Conservation (phyloP, 495 filamentous ascomycete species). For the Aspergillus biplanus region DNA sequence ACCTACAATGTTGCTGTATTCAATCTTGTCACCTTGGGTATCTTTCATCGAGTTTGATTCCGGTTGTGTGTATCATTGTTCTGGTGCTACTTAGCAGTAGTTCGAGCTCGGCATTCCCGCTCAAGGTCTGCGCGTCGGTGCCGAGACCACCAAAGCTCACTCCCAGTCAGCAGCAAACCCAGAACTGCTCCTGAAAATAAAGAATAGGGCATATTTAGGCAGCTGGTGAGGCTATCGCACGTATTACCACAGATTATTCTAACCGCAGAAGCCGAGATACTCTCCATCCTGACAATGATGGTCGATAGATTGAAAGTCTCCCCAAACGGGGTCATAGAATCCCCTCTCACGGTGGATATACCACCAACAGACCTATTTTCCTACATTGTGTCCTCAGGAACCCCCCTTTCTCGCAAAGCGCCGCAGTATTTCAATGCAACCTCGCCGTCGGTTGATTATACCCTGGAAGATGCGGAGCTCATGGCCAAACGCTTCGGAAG, state of each 20-base stretch:
- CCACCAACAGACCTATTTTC: not conserved
- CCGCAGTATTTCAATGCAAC: slow-evolving; percentile 4
- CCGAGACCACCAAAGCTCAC: not conserved
- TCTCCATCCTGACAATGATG: not conserved
- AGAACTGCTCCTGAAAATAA: too few species aligned
- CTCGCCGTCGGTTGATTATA: not conserved
- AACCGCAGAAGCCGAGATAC: not conserved
- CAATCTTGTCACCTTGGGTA: too few species aligned
- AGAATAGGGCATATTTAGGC: not conserved
- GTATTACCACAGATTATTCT: not conserved
- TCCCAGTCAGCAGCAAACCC: too few species aligned
- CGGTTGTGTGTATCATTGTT: not conserved
- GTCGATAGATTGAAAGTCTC: not conserved
- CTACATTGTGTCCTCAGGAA: not conserved
- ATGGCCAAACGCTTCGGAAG: not conserved
- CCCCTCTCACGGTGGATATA: not conserved
- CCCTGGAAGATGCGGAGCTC: not conserved
- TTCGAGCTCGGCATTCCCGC: not conserved
- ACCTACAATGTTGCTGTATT: too few species aligned
- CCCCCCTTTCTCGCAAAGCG: not conserved
- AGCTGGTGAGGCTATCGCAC: not conserved
- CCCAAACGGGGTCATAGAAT: not conserved
- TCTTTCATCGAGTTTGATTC: too few species aligned
- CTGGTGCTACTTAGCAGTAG: not conserved
- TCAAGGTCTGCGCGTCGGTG: not conserved